Evolutionary conservation across 2,329 filamentous ascomycete genomes (phyloP).

Genomic region (Ramularia collo-cygni): DNA sequence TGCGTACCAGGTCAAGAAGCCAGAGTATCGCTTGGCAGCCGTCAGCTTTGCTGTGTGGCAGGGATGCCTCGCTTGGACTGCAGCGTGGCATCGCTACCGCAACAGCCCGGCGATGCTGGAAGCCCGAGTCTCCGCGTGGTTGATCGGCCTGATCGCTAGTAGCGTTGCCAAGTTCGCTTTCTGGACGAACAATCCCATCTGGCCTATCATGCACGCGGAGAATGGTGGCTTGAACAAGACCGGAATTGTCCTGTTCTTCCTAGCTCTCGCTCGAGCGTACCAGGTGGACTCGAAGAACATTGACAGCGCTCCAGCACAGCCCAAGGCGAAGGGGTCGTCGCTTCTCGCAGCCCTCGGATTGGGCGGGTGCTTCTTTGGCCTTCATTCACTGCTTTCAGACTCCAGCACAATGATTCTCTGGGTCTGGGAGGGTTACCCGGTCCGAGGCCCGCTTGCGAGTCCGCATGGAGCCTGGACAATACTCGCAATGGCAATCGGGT

Average conservation of each 20-base stretch:
- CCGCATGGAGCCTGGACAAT: slow-evolving; percentile 88
- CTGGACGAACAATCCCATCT: slow-evolving; percentile 92
- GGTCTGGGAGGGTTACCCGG: slow-evolving; percentile 95
- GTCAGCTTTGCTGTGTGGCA: slow-evolving; percentile 75
- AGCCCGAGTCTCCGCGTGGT: slow-evolving; percentile 71
- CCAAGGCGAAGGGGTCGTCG: slow-evolving; percentile 60
- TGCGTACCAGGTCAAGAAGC: slow-evolving; percentile 68
- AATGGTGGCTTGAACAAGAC: slow-evolving; percentile 92
- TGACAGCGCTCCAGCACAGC: slow-evolving; percentile 41
- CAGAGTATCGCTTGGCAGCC: slow-evolving; percentile 68
- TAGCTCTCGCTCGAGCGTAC: slow-evolving; percentile 71
- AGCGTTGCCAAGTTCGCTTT: slow-evolving; percentile 87
- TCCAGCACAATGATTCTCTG: slow-evolving; percentile 98
- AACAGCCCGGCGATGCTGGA: slow-evolving; percentile 70
- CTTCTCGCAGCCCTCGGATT: slow-evolving; percentile 69
- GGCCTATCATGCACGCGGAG: slow-evolving; percentile 82
- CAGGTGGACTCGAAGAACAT: slow-evolving; percentile 50
- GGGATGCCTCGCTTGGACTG: slow-evolving; percentile 76
- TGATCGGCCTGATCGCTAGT: slow-evolving; percentile 74
- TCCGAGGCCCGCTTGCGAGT: slow-evolving; percentile 77
- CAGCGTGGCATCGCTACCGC: slow-evolving; percentile 72
- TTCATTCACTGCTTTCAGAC: slow-evolving; percentile 90
- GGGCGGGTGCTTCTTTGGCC: slow-evolving; percentile 75
- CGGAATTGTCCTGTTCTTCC: slow-evolving; percentile 66
- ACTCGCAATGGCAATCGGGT: slow-evolving; percentile 75